Conservation (phyloP, 495 filamentous ascomycete species). For the Aspergillus saccharolyticus region DNA sequence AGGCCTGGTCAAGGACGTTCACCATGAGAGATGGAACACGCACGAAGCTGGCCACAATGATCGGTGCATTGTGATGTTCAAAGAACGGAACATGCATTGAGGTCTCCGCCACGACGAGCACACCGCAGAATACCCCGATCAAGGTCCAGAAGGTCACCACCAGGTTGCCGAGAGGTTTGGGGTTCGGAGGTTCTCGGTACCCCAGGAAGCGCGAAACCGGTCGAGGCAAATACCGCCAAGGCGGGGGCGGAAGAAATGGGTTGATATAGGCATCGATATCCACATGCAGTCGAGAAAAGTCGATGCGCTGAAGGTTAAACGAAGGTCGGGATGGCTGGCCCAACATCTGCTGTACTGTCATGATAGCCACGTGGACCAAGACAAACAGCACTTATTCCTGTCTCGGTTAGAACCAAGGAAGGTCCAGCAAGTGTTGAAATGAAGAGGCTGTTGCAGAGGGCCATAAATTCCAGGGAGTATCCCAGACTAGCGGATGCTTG, state of each 20-base stretch:
- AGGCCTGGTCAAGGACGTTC: neutral
- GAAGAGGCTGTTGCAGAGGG: neutral
- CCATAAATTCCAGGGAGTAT: neutral
- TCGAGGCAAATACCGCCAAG: slow-evolving; percentile 35
- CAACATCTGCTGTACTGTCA: neutral
- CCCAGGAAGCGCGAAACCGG: slow-evolving; percentile 40
- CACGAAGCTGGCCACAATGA: slow-evolving; percentile 42
- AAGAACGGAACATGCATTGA: slow-evolving; percentile 37
- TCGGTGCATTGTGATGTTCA: slow-evolving; percentile 30
- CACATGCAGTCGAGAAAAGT: slow-evolving; percentile 44
- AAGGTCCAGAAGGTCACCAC: slow-evolving; percentile 39
- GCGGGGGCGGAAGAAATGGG: slow-evolving; percentile 49
- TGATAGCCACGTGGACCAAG: neutral
- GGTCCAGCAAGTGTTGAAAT: neutral
- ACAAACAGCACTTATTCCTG: neutral
- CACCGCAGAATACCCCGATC: slow-evolving; percentile 41
- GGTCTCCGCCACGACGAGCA: slow-evolving; percentile 38
- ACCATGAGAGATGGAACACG: slow-evolving; percentile 14
- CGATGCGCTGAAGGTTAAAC: slow-evolving; percentile 5
- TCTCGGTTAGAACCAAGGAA: neutral
- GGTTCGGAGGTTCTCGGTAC: slow-evolving; percentile 27
- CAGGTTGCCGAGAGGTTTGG: slow-evolving; percentile 32
- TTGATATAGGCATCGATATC: slow-evolving; percentile 65
- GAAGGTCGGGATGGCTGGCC: neutral
- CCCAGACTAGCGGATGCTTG: neutral